Evolutionary conservation across 768 basidiomycete species (phyloP), one percentile per base, ranked within the genome.

Genomic region (Mycena filopes): DNA sequence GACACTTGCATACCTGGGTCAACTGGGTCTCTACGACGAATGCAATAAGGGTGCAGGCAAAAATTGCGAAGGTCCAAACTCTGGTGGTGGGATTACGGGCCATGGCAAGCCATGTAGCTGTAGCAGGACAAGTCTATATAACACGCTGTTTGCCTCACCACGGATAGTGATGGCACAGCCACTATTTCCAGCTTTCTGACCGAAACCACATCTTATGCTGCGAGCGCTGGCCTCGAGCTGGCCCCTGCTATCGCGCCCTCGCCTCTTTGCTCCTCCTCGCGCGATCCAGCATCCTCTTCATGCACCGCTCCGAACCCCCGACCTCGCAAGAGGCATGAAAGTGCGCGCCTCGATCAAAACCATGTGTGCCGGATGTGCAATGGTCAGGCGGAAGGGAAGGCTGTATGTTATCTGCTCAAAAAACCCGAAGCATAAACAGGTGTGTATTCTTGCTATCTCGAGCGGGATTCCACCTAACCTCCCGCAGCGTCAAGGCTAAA

Each of bases 341-440:
- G 96, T 99, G 63, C 89, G 97, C 67, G 92, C 94, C 25, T 94
- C 94, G 4, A 94, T 99, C 71, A 98, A 96, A 82, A 80, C 88
- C 56, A 93, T 97, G 88, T 99, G 97, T 78, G 95, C 96, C 66
- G 94, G 95, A 15, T 99, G 97, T 80, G 89, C 83, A 69, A 81
- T 97, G 50, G 97, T 98, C 38, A 86, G 85, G 78, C 82, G 96
- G 72, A 95, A 98, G 77, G 96, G 96, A 47, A 88, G 91, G 71
- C 87, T 98, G 38, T 98, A 96, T 79, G 89, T 98, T 46, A 87
- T 98, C 26, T 99, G 97, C 78, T 89, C 89, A 20, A 94, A 93
- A 75, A 95, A 99, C 71, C 94, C 96, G 3, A 98, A 97, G 76
- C 97, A 99, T 76, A 98, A 98, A 78, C 96, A 98, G 89, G 96